These are phyloP conservation scores for Erigeron canadensis DNA, from an alignment of 129 eudicot genomes.

Conservation along the genomic window DNA sequence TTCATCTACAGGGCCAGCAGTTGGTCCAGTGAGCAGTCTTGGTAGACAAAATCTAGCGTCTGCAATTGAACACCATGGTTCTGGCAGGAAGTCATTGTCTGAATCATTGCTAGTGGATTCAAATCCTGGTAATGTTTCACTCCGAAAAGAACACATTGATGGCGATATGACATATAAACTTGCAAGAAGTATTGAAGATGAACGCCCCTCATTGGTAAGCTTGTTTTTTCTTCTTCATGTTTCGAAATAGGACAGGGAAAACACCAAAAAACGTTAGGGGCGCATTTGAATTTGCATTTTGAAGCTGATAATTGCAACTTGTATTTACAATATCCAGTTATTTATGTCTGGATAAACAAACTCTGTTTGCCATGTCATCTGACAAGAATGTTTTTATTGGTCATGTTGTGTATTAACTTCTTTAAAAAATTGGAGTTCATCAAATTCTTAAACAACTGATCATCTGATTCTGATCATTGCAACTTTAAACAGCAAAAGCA, in stretches of 20 bases:
- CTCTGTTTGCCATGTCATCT: background rate
- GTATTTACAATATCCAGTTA: background rate
- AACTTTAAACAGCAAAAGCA: slow-evolving; percentile 1
- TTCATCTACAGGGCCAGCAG: slow-evolving; percentile 38
- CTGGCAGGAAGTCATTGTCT: slow-evolving; percentile 85
- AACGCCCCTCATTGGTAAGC: slow-evolving; percentile 52
- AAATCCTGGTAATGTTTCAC: slow-evolving; percentile 66
- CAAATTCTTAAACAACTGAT: background rate
- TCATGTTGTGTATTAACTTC: background rate
- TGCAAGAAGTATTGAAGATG: slow-evolving; percentile 57
- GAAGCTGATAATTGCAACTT: background rate
- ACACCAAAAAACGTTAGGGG: background rate
- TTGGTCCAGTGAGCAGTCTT: slow-evolving; percentile 49
- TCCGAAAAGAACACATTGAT: slow-evolving; percentile 66
- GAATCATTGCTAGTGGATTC: slow-evolving; percentile 74
- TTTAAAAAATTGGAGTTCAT: background rate
- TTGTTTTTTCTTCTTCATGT: background rate
- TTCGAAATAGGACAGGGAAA: too few relatives aligned
- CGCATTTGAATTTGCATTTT: background rate
- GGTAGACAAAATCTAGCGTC: slow-evolving; percentile 82
- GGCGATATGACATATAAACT: slow-evolving; percentile 50
- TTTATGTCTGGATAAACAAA: background rate
- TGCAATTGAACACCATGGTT: slow-evolving; percentile 84
- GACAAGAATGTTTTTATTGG: background rate
- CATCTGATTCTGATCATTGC: background rate